Base-by-base conservation (phyloP, 305 asterid species). In the Fraxinus paxiana region DNA sequence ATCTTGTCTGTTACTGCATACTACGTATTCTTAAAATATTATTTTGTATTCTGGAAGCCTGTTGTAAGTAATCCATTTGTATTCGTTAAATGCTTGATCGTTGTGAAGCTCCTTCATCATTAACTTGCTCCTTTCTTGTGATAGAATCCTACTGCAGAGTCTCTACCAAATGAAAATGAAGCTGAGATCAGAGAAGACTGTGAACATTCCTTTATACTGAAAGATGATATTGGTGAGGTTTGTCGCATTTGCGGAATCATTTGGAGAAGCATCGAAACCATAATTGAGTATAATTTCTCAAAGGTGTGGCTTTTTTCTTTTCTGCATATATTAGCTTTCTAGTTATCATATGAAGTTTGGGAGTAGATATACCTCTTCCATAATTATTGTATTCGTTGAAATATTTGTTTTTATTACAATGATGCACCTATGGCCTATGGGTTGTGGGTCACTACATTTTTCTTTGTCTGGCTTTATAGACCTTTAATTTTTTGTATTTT, bases 241-340 rank as follows among this genome's bases (percentile, higher is more conserved):
- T 85, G 88, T 35, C 79, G 88, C 18, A 76, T 85, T 17, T 85
- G 88, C 67, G 88, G 88, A 59, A 77, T 82, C 38, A 54, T 85
- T 56, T 61, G 72, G 76, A 82, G 73, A 80, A 75, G 78, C 37
- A 85, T 82, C 24, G 86, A 80, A 28, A 35, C 77, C 30, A 85
- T 85, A 12, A 82, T 85, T 61, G 88, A 85, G 63, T 85, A 31
- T 37, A 41, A 63, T 63, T 80, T 54, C 26, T 43, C 75, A 31
- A 82, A 85, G 86, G 88, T 83, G 24, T 46, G 51, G 31, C 12
- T 73, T 20, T 76, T 46, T 56, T 79, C 6, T 3, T 24, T 28
- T 4, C 31, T 24, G 30, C 2, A 61, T 22, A 20, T 18, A 2
- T 61, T 7, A 18, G 15, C 15, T 20, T 61, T 24, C 30, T 18